These are phyloP conservation scores for Backusella mclennaniae DNA, from an alignment of 192 early-diverging fungal species.

Conservation along the genomic window DNA sequence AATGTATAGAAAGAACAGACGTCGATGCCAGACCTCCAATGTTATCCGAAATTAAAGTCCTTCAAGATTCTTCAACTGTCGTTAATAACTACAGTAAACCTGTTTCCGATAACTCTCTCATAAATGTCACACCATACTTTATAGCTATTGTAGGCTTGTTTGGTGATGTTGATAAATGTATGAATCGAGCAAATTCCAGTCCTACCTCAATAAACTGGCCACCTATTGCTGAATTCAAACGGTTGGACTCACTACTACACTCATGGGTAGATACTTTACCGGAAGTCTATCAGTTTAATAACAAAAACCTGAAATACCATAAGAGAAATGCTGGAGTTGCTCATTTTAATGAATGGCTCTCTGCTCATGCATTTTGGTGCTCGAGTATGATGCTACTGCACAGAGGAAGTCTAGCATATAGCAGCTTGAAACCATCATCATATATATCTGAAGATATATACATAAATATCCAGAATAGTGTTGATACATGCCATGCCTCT, in stretches of 20 bases:
- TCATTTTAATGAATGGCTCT: constrained; percentile 21
- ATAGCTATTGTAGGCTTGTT: constrained; percentile 13
- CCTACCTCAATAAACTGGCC: constrained; percentile 15
- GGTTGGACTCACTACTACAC: constrained; percentile 6
- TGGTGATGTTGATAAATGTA: constrained; percentile 27
- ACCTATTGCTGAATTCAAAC: constrained; percentile 23
- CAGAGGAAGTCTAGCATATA: constrained; percentile 25
- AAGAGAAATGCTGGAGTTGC: constrained; percentile 1
- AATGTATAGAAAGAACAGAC: constrained; percentile 46
- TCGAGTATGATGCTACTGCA: constrained; percentile 21
- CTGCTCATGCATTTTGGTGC: constrained; percentile 24
- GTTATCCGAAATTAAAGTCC: not conserved
- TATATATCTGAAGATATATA: not conserved
- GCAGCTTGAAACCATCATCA: not conserved
- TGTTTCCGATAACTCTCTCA: constrained; percentile 13
- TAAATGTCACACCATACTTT: constrained; percentile 10
- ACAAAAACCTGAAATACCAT: constrained; percentile 1
- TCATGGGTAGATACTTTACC: constrained; percentile 21
- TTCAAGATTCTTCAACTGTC: not conserved
- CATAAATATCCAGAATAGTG: not conserved
- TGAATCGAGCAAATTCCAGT: constrained; percentile 14
- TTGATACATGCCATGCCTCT: constrained; percentile 13
- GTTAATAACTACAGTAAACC: not conserved
- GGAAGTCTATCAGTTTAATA: not conserved
- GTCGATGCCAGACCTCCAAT: constrained; percentile 26